Conservation (phyloP, 768 basidiomycete genomes). For the Brasilioporus rufonigricans region DNA sequence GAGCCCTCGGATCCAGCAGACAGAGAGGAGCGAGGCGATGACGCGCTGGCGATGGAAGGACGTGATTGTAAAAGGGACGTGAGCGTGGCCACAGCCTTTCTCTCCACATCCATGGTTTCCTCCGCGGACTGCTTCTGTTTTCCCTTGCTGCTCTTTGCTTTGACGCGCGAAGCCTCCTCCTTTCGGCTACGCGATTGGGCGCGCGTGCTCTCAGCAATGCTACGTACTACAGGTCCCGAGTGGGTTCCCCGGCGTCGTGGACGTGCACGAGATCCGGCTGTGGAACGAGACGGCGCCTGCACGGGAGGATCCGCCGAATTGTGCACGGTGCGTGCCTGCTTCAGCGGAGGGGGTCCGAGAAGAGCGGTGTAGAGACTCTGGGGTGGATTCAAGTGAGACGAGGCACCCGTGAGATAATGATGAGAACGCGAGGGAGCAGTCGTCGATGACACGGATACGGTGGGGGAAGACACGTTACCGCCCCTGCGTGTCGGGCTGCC, state of each 20-base stretch:
- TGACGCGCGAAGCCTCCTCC: slow-evolving; percentile 37
- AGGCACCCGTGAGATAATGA: slow-evolving; percentile 39
- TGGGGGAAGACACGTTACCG: slow-evolving; percentile 44
- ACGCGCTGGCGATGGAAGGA: slow-evolving; percentile 57
- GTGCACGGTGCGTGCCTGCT: slow-evolving; percentile 77
- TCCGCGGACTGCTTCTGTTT: slow-evolving; percentile 43
- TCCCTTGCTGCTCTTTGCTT: slow-evolving; percentile 45
- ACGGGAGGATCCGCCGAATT: slow-evolving; percentile 70
- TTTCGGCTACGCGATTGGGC: slow-evolving; percentile 43
- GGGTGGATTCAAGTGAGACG: slow-evolving; percentile 38
- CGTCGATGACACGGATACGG: slow-evolving; percentile 24
- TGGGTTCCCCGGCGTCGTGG: slow-evolving; percentile 16
- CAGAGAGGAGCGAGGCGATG: slow-evolving; percentile 71
- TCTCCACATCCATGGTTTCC: slow-evolving; percentile 54
- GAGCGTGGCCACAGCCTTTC: slow-evolving; percentile 81
- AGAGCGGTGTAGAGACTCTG: slow-evolving; percentile 74
- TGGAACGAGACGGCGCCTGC: slow-evolving; percentile 41
- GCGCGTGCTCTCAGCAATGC: slow-evolving; percentile 47
- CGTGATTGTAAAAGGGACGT: slow-evolving; percentile 69
- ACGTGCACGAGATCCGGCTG: slow-evolving; percentile 32
- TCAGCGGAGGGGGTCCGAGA: slow-evolving; percentile 71
- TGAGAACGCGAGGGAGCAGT: slow-evolving; percentile 40
- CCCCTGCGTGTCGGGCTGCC: slow-evolving; percentile 38
- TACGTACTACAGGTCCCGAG: slow-evolving; percentile 30
- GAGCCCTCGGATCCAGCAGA: slow-evolving; percentile 70